Evolutionary conservation across 2,329 filamentous ascomycete genomes (phyloP).

Genomic region (Sarocladium kiliense): DNA sequence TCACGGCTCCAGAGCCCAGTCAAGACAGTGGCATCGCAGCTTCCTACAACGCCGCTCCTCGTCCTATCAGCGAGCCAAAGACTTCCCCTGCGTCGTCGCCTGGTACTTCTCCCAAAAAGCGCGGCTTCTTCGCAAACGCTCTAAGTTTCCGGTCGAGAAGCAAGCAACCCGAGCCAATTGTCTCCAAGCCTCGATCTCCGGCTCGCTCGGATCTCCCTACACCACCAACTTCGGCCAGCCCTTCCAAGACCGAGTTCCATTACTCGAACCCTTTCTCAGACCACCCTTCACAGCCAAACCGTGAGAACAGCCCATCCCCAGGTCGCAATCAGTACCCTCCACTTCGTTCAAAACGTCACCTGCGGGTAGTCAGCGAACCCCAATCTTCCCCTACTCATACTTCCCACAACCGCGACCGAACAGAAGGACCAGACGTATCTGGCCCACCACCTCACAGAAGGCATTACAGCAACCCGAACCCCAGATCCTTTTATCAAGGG

Average conservation of each 20-base stretch:
- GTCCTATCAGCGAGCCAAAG: not conserved
- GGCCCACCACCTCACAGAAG: slow-evolving; percentile 12
- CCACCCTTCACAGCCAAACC: slow-evolving; percentile 9
- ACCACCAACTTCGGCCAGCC: slow-evolving; percentile 50
- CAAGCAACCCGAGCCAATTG: not conserved
- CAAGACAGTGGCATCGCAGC: slow-evolving; percentile 37
- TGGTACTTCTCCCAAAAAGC: not conserved
- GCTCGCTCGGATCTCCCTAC: slow-evolving; percentile 29
- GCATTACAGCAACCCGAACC: slow-evolving; percentile 41
- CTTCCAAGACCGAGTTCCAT: slow-evolving; percentile 41
- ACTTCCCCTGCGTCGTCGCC: not conserved
- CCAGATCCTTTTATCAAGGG: slow-evolving; percentile 15
- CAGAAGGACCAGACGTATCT: not conserved
- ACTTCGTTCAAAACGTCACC: not conserved
- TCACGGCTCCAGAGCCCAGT: slow-evolving; percentile 62
- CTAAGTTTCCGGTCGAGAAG: not conserved
- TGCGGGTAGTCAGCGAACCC: slow-evolving; percentile 1
- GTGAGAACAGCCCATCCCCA: not conserved
- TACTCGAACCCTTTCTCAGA: slow-evolving; percentile 37
- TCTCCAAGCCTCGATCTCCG: not conserved
- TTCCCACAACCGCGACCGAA: not conserved
- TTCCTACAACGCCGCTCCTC: slow-evolving; percentile 33
- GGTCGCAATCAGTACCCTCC: not conserved
- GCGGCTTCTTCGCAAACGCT: slow-evolving; percentile 1
- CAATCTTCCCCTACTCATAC: not conserved